Evolutionary conservation across 192 early-diverging fungal species (phyloP).

Genomic region (Geosiphon pyriformis): DNA sequence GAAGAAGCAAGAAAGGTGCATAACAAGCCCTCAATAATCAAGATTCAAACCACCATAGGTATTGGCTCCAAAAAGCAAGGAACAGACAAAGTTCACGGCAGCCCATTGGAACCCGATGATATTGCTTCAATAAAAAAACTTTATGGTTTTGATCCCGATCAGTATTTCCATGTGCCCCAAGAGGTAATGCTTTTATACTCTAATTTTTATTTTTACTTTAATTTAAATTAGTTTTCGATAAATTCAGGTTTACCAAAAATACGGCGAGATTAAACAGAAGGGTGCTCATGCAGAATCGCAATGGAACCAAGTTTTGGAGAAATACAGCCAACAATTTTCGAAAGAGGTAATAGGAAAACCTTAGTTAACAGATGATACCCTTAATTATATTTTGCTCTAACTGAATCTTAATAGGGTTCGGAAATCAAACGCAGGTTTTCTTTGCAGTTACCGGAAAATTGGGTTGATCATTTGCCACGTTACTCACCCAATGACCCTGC

Average conservation of each 20-base stretch:
- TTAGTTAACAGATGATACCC: no score
- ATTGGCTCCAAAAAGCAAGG: slow-evolving; percentile 86
- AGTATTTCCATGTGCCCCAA: slow-evolving; percentile 68
- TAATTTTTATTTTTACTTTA: slow-evolving; percentile 56
- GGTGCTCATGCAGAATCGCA: slow-evolving; percentile 60
- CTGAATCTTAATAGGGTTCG: slow-evolving; percentile 40
- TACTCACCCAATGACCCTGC: slow-evolving; percentile 79
- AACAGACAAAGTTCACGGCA: slow-evolving; percentile 89
- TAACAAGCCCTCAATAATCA: slow-evolving; percentile 86
- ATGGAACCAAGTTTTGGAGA: slow-evolving; percentile 72
- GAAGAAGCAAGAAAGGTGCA: slow-evolving; percentile 76
- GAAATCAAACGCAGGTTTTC: slow-evolving; percentile 74
- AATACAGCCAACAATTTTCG: slow-evolving; percentile 66
- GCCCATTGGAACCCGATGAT: slow-evolving; percentile 74
- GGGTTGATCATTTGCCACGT: slow-evolving; percentile 65
- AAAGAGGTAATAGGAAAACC: slow-evolving; percentile 37
- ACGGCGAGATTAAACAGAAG: slow-evolving; percentile 45
- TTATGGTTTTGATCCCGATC: slow-evolving; percentile 77
- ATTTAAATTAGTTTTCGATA: slow-evolving; percentile 53
- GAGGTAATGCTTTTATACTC: slow-evolving; percentile 39
- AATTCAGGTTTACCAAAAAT: slow-evolving; percentile 52
- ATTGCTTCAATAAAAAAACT: slow-evolving; percentile 73
- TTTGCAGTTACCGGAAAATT: slow-evolving; percentile 67
- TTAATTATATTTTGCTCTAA: no score
- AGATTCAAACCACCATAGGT: slow-evolving; percentile 88